Percentiles rank a stretch among this genome's conserved stretches.
Evolutionary conservation across 768 basidiomycete genomes (phyloP).

Genomic region (Podaxis mareebaensis): DNA sequence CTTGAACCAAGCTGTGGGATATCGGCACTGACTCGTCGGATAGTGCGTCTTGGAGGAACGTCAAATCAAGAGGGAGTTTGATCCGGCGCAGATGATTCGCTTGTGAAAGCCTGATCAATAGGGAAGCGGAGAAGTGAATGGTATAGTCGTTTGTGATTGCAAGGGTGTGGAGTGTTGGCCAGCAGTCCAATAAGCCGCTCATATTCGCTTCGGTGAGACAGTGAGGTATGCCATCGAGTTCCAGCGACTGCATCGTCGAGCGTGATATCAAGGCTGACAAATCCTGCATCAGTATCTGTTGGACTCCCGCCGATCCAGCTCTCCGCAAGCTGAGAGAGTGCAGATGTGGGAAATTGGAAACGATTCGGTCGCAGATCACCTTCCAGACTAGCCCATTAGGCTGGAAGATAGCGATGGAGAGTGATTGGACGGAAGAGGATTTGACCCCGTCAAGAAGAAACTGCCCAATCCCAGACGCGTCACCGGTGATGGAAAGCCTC

Average conservation of each 20-base stretch:
- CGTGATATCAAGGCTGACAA: conserved; percentile 2
- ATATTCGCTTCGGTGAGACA: conserved; percentile 7
- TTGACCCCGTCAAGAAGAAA: not conserved
- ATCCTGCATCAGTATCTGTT: conserved; percentile 10
- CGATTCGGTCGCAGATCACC: conserved; percentile 3
- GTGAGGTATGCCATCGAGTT: conserved; percentile 4
- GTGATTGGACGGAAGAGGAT: conserved; percentile 1
- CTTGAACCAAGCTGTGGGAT: not conserved
- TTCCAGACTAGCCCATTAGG: not conserved
- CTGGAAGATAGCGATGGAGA: not conserved
- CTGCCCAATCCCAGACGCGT: not conserved
- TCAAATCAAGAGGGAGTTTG: conserved; percentile 4
- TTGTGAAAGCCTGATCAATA: conserved; percentile 6
- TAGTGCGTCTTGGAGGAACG: not conserved
- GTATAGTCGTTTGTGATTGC: conserved; percentile 5
- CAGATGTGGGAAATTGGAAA: conserved; percentile 1
- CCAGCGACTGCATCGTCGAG: not conserved
- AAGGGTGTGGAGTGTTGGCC: conserved; percentile 5
- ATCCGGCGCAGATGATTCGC: not conserved
- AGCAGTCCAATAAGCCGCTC: not conserved
- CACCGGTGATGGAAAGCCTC: not conserved
- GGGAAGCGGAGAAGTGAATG: conserved; percentile 3
- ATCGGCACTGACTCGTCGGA: not conserved
- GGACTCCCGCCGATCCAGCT: not conserved
- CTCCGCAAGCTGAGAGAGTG: conserved; percentile 2